Evolutionary conservation across 2,329 filamentous ascomycete species (phyloP), one percentile per base, ranked within the genome.

Genomic region (Colletotrichum aenigma): DNA sequence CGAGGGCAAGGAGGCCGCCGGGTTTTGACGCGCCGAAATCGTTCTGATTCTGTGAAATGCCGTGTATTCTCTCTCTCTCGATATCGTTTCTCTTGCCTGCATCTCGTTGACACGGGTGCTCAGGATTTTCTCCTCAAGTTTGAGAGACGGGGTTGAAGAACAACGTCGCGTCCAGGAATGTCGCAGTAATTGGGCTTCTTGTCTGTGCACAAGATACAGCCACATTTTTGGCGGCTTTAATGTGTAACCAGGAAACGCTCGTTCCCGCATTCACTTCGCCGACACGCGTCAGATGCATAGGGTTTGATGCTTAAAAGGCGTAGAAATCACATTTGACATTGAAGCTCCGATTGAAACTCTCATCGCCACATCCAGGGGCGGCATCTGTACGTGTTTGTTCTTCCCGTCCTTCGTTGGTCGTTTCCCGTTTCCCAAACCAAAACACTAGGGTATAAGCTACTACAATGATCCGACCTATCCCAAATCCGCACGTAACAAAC

Each of bases 371-470:
- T 38, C 65, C 30, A 58, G 65, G 48, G 48, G 30, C 65, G 65
- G 43, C 43, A 21, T 67, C 65, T 58, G 48, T 56, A 36, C 43
- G n/a, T 52, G 7, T 48, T 48, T 24, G 24, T 55, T 18, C 38
- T 55, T 18, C 38, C 61, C 24, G n/a, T 43, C 18, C 38, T 38
- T 36, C 66, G 43, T 66, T 24, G 48, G 28, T 26, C 21, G 32
- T 26, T 52, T 26, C 69, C 52, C 32, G 13, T 58, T 43, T n/a
- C 66, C 66, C 24, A 60, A 60, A 62, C 55, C 55, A 72, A 75
- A 75, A 64, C 73, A 73, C 73, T 73, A 64, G 73, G 73, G 73
- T 75, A 75, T 75, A 68, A 73, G 66, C 56, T 73, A 64, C 55
- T 62, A 58, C 26, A 28, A 64, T 43, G 10, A 58, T 58, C 56